A percentile compares a stretch with the other conserved stretches of the same genome.
Evolutionary conservation across 805 yeast genomes (phyloP).

Genomic region (Barnettozyma siamensis): DNA sequence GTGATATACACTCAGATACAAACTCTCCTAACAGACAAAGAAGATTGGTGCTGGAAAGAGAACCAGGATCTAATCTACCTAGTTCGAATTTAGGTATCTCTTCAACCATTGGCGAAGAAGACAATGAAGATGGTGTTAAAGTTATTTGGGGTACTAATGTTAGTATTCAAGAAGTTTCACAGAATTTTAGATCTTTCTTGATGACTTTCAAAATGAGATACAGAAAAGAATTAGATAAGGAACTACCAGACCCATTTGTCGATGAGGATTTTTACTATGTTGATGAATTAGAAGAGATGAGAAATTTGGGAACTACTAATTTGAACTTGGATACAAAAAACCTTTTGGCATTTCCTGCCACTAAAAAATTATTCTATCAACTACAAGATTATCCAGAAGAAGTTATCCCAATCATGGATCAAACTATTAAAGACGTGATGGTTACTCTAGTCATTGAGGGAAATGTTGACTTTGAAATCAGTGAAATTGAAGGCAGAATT

Average conservation of each 20-base stretch:
- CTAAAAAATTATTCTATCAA: conserved; percentile 79
- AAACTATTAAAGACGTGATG: conserved; percentile 85
- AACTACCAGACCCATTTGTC: conserved; percentile 36
- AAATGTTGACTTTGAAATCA: conserved; percentile 42
- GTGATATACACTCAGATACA: conserved; percentile 69
- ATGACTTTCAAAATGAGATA: conserved; percentile 77
- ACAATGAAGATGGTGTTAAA: conserved; percentile 65
- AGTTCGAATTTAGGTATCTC: conserved; percentile 22
- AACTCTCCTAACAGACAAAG: conserved; percentile 62
- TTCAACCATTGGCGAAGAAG: conserved; percentile 18
- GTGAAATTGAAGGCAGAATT: conserved; percentile 70
- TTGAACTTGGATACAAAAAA: conserved; percentile 81
- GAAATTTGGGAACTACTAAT: conserved; percentile 72
- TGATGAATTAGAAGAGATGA: conserved; percentile 66
- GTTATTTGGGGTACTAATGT: conserved; percentile 99
- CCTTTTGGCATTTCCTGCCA: conserved; percentile 65
- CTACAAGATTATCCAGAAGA: conserved; percentile 92
- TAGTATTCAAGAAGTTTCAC: conserved; percentile 81
- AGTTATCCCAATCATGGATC: conserved; percentile 97
- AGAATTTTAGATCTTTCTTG: conserved; percentile 73
- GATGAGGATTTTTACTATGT: conserved; percentile 76
- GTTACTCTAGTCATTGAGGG: conserved; percentile 62
- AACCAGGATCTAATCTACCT: conserved; percentile 18
- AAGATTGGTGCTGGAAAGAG: conserved; percentile 48
- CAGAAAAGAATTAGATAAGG: conserved; percentile 45